These are phyloP conservation scores for Xylaria sp. DNA, from an alignment of 2,329 filamentous ascomycete species.

Conservation along the genomic window DNA sequence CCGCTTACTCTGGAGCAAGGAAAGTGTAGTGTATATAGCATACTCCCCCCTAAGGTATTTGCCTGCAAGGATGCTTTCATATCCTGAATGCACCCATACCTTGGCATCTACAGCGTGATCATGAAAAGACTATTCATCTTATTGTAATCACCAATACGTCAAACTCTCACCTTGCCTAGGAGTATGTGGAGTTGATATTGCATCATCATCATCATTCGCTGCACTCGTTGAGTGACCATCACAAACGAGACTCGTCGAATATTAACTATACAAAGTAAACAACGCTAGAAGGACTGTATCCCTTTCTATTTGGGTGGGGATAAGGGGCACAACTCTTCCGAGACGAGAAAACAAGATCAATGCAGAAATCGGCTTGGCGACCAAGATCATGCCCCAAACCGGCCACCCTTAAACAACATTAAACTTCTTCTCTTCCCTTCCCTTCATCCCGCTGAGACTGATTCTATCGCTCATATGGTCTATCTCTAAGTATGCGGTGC, in stretches of 20 bases:
- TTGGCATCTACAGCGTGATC: background rate
- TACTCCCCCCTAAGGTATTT: background rate
- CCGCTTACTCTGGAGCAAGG: background rate
- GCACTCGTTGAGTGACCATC: background rate
- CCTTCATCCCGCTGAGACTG: background rate
- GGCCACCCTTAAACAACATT: constrained; percentile 6
- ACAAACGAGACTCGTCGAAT: background rate
- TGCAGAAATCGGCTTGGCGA: constrained; percentile 2
- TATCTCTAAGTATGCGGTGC: background rate
- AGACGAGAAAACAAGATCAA: background rate
- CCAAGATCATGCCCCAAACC: background rate
- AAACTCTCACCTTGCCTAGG: background rate
- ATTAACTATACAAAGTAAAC: too few relatives aligned
- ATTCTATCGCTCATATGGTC: background rate
- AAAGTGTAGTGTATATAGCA: background rate
- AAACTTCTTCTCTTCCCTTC: background rate
- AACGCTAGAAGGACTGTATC: constrained; percentile 11
- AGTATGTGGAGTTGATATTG: background rate
- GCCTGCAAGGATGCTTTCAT: background rate
- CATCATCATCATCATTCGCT: background rate
- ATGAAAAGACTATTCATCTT: background rate
- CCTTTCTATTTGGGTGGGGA: too few relatives aligned
- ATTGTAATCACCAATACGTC: background rate
- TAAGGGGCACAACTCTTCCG: background rate
- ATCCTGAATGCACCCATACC: background rate